A percentile compares a stretch with the other conserved stretches of the same genome.
These are phyloP conservation scores for Salix arbutifolia DNA, from an alignment of 345 rosid genomes.

Conservation along the genomic window DNA sequence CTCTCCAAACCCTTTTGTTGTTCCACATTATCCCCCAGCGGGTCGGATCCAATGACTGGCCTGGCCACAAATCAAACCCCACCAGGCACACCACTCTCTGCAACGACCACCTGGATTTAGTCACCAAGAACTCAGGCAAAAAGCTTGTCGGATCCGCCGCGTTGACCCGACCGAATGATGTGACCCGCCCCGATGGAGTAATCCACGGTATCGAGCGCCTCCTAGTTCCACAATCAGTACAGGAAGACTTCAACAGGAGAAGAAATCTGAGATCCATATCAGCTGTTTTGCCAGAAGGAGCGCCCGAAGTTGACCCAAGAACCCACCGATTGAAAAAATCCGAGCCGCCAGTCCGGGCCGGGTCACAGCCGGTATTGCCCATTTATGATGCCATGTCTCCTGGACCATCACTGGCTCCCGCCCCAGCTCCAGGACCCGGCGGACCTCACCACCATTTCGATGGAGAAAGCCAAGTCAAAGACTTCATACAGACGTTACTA, in stretches of 20 bases:
- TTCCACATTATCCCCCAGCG: slow-evolving; percentile 29
- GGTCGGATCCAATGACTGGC: slow-evolving; percentile 26
- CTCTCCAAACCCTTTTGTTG: slow-evolving; percentile 29
- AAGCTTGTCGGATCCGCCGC: slow-evolving; percentile 47
- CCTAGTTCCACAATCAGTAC: slow-evolving; percentile 64
- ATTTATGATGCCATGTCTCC: slow-evolving; percentile 90
- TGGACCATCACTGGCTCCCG: slow-evolving; percentile 92
- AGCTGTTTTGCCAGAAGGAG: slow-evolving; percentile 65
- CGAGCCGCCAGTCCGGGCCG: slow-evolving; percentile 52
- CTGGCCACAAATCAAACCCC: slow-evolving; percentile 5
- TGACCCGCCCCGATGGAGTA: slow-evolving; percentile 67
- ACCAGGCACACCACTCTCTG: slow-evolving; percentile 48
- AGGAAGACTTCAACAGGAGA: slow-evolving; percentile 65
- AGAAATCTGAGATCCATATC: slow-evolving; percentile 59
- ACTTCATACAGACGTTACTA: slow-evolving; percentile 81
- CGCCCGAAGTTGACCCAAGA: slow-evolving; percentile 73
- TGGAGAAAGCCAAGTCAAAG: slow-evolving; percentile 89
- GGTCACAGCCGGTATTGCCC: slow-evolving; percentile 77
- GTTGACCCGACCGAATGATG: slow-evolving; percentile 47
- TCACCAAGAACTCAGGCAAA: slow-evolving; percentile 30
- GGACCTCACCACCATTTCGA: slow-evolving; percentile 80
- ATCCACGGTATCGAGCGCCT: slow-evolving; percentile 68
- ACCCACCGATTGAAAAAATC: slow-evolving; percentile 66
- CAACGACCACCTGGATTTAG: slow-evolving; percentile 46
- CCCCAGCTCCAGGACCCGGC: slow-evolving; percentile 96